These are phyloP conservation scores for Zostera marina DNA, from an alignment of 116 monocot genomes.

Conservation along the genomic window DNA sequence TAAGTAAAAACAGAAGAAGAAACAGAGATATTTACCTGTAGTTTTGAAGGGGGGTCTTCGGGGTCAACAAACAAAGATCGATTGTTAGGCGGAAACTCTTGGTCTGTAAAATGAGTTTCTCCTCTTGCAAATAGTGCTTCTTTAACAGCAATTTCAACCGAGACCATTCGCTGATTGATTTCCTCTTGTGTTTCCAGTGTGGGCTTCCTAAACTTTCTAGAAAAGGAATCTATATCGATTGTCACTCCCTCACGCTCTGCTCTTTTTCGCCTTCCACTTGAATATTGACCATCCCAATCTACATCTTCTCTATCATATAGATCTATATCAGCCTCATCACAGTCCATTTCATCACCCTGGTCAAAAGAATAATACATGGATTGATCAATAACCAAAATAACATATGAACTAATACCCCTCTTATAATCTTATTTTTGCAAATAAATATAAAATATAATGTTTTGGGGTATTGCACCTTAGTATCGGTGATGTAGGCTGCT, in stretches of 20 bases:
- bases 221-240: constrained; percentile 75
- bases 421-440: no score
- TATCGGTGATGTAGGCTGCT: no score
- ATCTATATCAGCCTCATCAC: constrained; percentile 79
- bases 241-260: constrained; percentile 55
- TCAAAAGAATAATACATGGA: constrained; percentile 1
- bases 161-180: constrained; percentile 84
- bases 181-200: constrained; percentile 76
- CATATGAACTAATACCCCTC: no score
- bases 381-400: background rate
- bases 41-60: constrained; percentile 54
- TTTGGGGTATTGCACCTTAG: no score
- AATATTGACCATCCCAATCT: constrained; percentile 99
- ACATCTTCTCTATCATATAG: constrained; percentile 94
- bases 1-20: background rate
- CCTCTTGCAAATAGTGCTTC: constrained; percentile 75
- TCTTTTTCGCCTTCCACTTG: constrained; percentile 89
- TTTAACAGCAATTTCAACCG: constrained; percentile 88
- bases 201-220: constrained; percentile 70
- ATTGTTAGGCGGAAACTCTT: constrained; percentile 93
- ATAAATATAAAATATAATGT: no score
- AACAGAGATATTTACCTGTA: constrained; percentile 36
- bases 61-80: constrained; percentile 91
- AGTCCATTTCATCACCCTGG: constrained; percentile 82
- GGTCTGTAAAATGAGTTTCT: constrained; percentile 72